Base-by-base conservation (phyloP, 768 basidiomycete species). In the Collybia sp. region DNA sequence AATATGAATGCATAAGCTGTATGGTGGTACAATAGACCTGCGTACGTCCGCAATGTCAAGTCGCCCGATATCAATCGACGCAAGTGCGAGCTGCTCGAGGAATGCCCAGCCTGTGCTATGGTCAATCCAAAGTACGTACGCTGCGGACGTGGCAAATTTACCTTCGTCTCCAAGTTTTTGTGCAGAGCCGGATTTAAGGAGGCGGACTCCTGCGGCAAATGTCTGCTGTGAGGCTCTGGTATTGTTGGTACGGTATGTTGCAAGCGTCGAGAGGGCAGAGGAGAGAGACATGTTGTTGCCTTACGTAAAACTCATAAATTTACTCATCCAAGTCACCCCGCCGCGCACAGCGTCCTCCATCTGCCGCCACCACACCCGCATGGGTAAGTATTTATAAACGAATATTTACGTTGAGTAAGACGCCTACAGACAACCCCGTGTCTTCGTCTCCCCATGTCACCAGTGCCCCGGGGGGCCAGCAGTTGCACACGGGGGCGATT, bases 1-100 rank as follows among this genome's bases (percentile, higher is more conserved):
- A 5, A 36, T 16, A 35, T 57, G 45, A 61, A 61, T 49, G 54
- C 58, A 55, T 53, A 57, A 58, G 46, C 48, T 34, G 32, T 30
- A 45, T 13, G 44, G 43, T 30, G 11, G 34, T 36, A 40, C 18
- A 20, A 30, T 1, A 45, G 25, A 40, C 31, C 36, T 10, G 70
- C 78, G 50, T 63, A 93, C 91, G 62, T 90, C 80, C 19, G 91
- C 87, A 30, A 90, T 67, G 42, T 88, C 82, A 18, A 82, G 48
- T 43, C 82, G 70, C 19, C 85, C 88, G 11, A 85, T 67, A 53
- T 94, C 90, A 42, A 92, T 68, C 3, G 92, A 76, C 2, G 93
- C 88, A 41, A 90, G 63, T 2, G 81, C 75, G 2, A 93, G 71
- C 56, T 93, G 89, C 57, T 95, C 93, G 6, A 90, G 63, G 50